Base-by-base conservation (phyloP, 140 eudicot genomes). In the Oenanthe javanica region DNA sequence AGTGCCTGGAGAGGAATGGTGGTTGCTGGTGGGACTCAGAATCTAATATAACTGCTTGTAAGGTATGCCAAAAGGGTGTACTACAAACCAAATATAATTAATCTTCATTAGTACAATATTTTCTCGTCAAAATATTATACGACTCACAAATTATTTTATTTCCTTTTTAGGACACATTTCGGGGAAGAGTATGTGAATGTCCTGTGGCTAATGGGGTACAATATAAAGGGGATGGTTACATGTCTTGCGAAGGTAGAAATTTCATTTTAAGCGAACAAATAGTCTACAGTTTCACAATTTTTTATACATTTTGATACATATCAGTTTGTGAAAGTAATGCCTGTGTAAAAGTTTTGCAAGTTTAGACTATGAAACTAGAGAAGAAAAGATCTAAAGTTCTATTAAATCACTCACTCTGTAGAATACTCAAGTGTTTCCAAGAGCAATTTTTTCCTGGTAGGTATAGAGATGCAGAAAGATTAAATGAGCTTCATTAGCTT, bases 151-250 rank as follows among this genome's bases (percentile, higher is more conserved):
- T 55, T 73, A 50, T 36, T 18, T 8, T 67, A 2, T 69, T 40
- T 77, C 70, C 25, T 61, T 61, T 79, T 50, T 63, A 94, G 99
- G 99, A 95, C 85, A 95, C 99, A 38, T 95, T 85, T 77, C 83
- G 99, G 81, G 99, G 99, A 66, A 91, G 97, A 86, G 91, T 89
- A 75, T 95, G 99, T 31, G 89, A 91, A 80, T 95, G 99, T 84
- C 99, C 99, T 72, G 63, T 82, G 52, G 86, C 85, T 4, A 87
- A 88, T 50, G 97, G 97, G 18, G 93, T 95, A 76, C 99, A 92
- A 87, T 92, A 89, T 71, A 83, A 69, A 83, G 99, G 99, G 82
- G 99, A 95, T 25, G 99, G 97, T 81, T 95, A 95, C 79, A 84
- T 79, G 3, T 84, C 89, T 75, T 95, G 99, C 79, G 78, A 90